Conservation (phyloP, 208 protist species). For the Tritrichomonas foetus region DNA sequence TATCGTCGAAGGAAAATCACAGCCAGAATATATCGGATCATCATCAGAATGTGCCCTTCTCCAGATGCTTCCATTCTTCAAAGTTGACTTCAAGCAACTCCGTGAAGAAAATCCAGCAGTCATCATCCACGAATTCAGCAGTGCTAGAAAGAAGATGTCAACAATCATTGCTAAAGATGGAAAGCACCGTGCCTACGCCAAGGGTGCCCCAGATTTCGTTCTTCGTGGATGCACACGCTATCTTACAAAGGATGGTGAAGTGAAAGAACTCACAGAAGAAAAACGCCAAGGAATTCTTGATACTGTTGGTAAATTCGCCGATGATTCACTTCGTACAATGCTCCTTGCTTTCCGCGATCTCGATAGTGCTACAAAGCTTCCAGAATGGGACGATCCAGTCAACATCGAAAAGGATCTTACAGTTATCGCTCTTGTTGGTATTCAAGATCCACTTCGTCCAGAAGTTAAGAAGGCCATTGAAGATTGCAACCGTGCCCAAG, state of each 20-base stretch:
- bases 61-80: neutral
- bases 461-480: slow-evolving; percentile 58
- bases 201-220: slow-evolving; percentile 5
- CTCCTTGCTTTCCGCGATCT: neutral
- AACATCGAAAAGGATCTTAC: neutral
- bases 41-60: too few relatives aligned
- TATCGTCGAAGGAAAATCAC: neutral
- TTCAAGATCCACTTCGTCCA: slow-evolving; percentile 49
- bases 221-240: neutral
- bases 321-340: neutral
- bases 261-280: neutral
- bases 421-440: neutral
- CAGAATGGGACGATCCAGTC: neutral
- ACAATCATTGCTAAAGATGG: neutral
- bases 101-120: neutral
- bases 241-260: neutral
- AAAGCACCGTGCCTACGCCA: neutral
- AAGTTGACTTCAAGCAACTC: neutral
- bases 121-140: neutral
- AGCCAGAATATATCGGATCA: neutral
- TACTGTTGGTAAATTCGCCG: neutral
- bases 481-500: slow-evolving; percentile 64
- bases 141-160: slow-evolving; percentile 1
- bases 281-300: neutral
- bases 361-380: neutral